Percentiles rank a stretch among this genome's conserved stretches.
Conservation (phyloP, 306 rosid species). For the Carpinus fangiana region DNA sequence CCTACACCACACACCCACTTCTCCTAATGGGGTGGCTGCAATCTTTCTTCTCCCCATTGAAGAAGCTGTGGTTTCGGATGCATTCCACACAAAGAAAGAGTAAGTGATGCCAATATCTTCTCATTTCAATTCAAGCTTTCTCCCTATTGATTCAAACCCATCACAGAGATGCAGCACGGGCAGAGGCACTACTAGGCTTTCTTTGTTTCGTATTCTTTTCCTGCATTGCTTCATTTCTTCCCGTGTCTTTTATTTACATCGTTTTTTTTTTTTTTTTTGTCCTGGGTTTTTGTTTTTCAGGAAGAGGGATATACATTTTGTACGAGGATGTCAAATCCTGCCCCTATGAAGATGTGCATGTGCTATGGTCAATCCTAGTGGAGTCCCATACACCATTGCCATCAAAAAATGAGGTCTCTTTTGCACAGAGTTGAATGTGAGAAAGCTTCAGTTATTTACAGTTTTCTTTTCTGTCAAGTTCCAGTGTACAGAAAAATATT, state of each 20-base stretch:
- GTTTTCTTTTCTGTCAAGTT: conserved; percentile 1
- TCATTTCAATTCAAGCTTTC: neutral
- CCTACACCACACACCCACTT: conserved; percentile 46
- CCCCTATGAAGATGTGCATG: conserved; percentile 86
- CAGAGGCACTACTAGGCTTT: neutral
- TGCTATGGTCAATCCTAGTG: conserved; percentile 91
- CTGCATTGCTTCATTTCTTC: neutral
- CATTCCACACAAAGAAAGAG: conserved; percentile 77
- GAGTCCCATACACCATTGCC: conserved; percentile 67
- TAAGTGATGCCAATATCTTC: conserved; percentile 30
- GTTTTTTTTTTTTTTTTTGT: neutral
- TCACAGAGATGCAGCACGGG: neutral
- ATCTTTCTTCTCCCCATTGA: conserved; percentile 84
- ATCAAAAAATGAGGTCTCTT: conserved; percentile 40
- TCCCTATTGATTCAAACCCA: neutral
- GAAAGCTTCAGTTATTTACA: conserved; percentile 37
- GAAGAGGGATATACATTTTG: conserved; percentile 85
- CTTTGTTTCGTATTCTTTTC: neutral
- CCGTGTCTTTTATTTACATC: neutral
- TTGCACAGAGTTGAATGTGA: conserved; percentile 23
- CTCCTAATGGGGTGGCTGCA: conserved; percentile 91
- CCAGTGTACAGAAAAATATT: conserved; percentile 31
- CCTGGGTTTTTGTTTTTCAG: conserved; percentile 36
- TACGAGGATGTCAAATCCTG: conserved; percentile 92
- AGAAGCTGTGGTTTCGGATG: conserved; percentile 75